Conservation (phyloP, 345 rosid species). For the Boechera divaricarpa region DNA sequence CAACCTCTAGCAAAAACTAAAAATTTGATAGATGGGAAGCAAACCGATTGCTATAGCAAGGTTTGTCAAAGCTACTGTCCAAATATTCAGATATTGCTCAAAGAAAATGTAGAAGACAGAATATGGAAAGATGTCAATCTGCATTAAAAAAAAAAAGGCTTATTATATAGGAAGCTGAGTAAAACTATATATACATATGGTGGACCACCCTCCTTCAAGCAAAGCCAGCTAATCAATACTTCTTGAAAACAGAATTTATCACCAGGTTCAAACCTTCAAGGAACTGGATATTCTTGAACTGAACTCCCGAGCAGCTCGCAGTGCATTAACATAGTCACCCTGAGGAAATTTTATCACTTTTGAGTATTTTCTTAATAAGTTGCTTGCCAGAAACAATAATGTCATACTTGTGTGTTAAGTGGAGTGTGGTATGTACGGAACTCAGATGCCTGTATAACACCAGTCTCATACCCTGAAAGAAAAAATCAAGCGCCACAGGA, state of each 20-base stretch:
- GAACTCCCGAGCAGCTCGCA: conserved; percentile 89
- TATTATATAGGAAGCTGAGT: conserved; percentile 38
- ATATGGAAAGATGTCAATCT: conserved; percentile 91
- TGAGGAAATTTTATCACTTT: conserved; percentile 45
- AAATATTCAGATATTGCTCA: conserved; percentile 94
- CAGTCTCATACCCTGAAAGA: conserved; percentile 75
- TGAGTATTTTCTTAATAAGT: conserved; percentile 19
- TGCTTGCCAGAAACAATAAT: conserved; percentile 18
- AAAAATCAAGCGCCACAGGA: conserved; percentile 14
- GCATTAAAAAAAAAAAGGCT: conserved; percentile 42
- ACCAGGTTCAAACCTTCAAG: conserved; percentile 61
- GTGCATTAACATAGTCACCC: conserved; percentile 83
- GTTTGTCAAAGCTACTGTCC: conserved; percentile 86
- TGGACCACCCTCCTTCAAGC: conserved; percentile 23
- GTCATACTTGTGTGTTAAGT: conserved; percentile 77
- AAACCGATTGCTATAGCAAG: conserved; percentile 83
- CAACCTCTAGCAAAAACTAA: conserved; percentile 32
- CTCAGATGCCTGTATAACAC: conserved; percentile 85
- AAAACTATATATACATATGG: conserved; percentile 24
- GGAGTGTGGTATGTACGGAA: conserved; percentile 97
- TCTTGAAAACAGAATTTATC: conserved; percentile 13
- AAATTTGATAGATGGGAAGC: conserved; percentile 44
- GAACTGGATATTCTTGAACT: conserved; percentile 73
- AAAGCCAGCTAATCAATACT: conserved; percentile 26
- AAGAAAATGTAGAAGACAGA: conserved; percentile 95